Conservation (phyloP, 345 rosid species). For the Theobroma cacao region DNA sequence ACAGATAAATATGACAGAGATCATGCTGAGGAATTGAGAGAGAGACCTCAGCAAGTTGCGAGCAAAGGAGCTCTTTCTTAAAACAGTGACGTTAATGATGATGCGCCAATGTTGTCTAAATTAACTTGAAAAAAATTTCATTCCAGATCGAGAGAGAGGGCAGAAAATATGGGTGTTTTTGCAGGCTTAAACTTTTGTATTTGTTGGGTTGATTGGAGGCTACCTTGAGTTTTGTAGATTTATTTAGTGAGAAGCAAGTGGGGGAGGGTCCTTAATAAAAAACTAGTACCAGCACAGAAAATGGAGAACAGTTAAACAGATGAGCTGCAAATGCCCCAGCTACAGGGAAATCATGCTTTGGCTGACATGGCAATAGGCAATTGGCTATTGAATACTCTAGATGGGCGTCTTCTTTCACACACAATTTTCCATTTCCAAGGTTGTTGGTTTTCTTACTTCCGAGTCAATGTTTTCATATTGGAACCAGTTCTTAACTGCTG, state of each 20-base stretch:
- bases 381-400: background rate
- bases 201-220: slow-evolving; percentile 8
- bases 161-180: slow-evolving; percentile 13
- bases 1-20: slow-evolving; percentile 23
- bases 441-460: background rate
- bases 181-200: slow-evolving; percentile 12
- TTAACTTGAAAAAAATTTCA: background rate
- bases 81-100: slow-evolving; percentile 39
- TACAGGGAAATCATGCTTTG: background rate
- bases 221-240: background rate
- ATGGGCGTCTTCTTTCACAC: background rate
- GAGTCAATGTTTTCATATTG: no score
- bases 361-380: slow-evolving; percentile 6
- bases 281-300: background rate
- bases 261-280: background rate
- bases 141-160: background rate
- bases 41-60: slow-evolving; percentile 55
- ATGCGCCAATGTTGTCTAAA: slow-evolving; percentile 9
- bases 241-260: background rate
- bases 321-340: background rate
- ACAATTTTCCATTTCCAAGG: background rate
- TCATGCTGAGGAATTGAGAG: slow-evolving; percentile 33
- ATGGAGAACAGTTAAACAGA: slow-evolving; percentile 4
- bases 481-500: no score
- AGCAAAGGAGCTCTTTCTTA: slow-evolving; percentile 24